Conservation (phyloP, 257 asterid genomes). For the Penstemon eatonii region DNA sequence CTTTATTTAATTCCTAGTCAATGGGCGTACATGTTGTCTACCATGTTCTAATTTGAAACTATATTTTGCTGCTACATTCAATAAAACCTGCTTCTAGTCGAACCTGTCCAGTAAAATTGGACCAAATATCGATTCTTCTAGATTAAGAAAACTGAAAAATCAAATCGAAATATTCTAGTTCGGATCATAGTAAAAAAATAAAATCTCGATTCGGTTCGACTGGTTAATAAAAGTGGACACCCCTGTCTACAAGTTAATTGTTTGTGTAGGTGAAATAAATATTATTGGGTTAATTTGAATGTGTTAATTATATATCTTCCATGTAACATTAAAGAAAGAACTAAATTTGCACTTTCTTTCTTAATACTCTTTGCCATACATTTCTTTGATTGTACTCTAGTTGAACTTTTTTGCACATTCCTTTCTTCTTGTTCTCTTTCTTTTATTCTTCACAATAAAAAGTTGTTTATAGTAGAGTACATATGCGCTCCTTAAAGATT, state of each 20-base stretch:
- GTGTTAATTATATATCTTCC: neutral
- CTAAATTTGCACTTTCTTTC: too few species aligned
- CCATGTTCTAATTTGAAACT: neutral
- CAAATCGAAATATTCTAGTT: too few species aligned
- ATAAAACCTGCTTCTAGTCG: too few species aligned
- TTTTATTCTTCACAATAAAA: conserved; percentile 6
- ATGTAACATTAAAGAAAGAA: neutral
- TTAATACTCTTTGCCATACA: neutral
- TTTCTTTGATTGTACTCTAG: conserved; percentile 22
- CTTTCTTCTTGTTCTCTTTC: conserved; percentile 9
- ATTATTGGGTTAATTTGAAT: too few species aligned
- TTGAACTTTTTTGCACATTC: conserved; percentile 19
- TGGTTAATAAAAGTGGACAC: too few species aligned
- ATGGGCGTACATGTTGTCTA: neutral
- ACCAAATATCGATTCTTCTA: too few species aligned
- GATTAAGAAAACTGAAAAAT: too few species aligned
- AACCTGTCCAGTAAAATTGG: neutral
- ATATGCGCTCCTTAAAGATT: neutral
- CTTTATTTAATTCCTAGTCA: neutral
- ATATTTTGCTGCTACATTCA: too few species aligned
- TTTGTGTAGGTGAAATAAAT: too few species aligned
- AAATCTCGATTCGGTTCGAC: too few species aligned
- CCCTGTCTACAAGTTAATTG: too few species aligned
- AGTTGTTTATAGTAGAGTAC: neutral
- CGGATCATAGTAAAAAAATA: too few species aligned